These are phyloP conservation scores for Sporothrix pallida DNA, from an alignment of 2,329 filamentous ascomycete species.

Conservation along the genomic window DNA sequence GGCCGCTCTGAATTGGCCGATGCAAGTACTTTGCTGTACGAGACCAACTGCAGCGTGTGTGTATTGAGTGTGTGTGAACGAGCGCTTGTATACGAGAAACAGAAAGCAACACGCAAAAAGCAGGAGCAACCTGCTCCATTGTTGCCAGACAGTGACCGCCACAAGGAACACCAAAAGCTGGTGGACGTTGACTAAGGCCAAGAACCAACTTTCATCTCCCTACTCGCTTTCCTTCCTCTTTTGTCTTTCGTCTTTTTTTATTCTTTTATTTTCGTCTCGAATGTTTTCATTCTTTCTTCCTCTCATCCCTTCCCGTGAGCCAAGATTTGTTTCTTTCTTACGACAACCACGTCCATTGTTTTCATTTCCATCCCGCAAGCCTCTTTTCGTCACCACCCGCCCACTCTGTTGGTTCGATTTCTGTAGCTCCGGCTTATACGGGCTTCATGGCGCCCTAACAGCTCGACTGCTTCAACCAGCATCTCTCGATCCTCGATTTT, in stretches of 20 bases:
- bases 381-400: not conserved
- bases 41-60: not conserved
- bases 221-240: not conserved
- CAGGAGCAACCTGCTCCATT: not conserved
- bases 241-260: not conserved
- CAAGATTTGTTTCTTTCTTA: not conserved
- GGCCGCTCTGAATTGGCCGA: not conserved
- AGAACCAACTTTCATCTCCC: not conserved
- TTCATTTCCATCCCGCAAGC: not conserved
- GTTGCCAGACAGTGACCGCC: conserved; percentile 19
- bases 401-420: not conserved
- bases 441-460: conserved; percentile 26
- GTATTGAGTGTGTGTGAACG: not conserved
- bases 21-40: not conserved
- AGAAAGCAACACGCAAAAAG: not conserved
- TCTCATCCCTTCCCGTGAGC: not conserved
- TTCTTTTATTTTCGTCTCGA: not conserved
- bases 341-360: not conserved
- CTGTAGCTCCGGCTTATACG: conserved; percentile 24
- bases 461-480: not conserved
- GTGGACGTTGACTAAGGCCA: conserved; percentile 24
- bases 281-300: not conserved
- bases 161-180: not conserved
- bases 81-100: conserved; percentile 15
- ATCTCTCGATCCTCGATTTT: not conserved